Evolutionary conservation across 805 yeast genomes (phyloP), one percentile per base, ranked within the genome.

Genomic region (Kazachstania viticola): DNA sequence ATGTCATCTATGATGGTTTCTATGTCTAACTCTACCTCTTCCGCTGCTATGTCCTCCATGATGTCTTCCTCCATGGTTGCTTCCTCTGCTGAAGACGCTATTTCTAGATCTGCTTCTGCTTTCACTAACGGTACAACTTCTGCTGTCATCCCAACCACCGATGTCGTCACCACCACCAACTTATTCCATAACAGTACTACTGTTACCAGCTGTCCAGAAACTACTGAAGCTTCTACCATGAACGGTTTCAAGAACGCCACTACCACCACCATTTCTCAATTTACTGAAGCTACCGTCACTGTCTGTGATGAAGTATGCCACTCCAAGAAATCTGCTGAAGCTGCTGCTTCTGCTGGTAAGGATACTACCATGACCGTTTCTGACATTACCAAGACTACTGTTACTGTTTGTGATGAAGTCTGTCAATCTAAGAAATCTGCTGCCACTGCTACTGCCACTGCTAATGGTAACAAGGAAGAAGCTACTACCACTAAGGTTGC

Each of bases 221-320:
- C 14, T 14, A 9, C 18, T n/a, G 14, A n/a, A 6, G 21, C 21
- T 11, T 14, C 28, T 25, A 14, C 28, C 7, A 6, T 14, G 11
- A 14, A 7, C 17, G 14, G n/a, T 25, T 14, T 9, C 17, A 8
- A 9, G 5, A 17, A 16, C 21, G 6, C 9, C 21, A 21, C 29
- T 21, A 14, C 21, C 15, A 30, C 22, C 23, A 19, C 21, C 21
- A 19, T 27, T 14, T 18, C 27, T 9, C 7, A 29, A 12, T 16
- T 31, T n/a, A 16, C 34, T 16, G 26, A 14, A 2, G 19, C 13
- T 8, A 38, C 41, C n/a, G 36, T 30, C 16, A 37, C 40, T 21
- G 30, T 28, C 21, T 37, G 41, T 34, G 41, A 36, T 21, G 37
- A 32, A 22, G 39, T 25, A 15, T 39, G 43, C 27, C 27, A 35